A percentile compares a stretch with the other conserved stretches of the same genome.
Conservation (phyloP, 768 basidiomycete genomes). For the Phlegmacium glaucopus region DNA sequence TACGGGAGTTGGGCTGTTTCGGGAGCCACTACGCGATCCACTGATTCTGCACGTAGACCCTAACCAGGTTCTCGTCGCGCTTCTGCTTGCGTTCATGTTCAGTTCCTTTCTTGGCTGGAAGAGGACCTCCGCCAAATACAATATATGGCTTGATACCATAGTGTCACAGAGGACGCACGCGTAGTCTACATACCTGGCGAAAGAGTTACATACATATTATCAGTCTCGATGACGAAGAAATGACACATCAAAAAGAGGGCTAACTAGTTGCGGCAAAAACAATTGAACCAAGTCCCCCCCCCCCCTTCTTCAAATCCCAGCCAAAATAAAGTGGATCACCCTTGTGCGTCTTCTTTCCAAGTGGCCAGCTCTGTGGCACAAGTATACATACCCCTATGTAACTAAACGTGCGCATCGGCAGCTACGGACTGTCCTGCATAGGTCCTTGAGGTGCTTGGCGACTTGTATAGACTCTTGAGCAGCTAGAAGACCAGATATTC, state of each 20-base stretch:
- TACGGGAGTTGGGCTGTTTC: constrained; percentile 97
- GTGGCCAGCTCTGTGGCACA: constrained; percentile 91
- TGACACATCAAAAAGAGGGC: not conserved
- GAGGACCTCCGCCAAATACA: constrained; percentile 94
- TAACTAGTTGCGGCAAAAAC: too few relatives aligned
- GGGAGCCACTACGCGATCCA: constrained; percentile 90
- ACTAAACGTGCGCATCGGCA: constrained; percentile 94
- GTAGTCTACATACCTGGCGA: constrained; percentile 87
- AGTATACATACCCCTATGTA: constrained; percentile 83
- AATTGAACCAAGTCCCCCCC: not conserved
- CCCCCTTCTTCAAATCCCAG: not conserved
- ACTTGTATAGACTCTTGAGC: constrained; percentile 88
- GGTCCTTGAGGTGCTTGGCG: constrained; percentile 72
- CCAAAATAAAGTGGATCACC: constrained; percentile 23
- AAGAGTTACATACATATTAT: not conserved
- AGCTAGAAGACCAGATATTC: constrained; percentile 87
- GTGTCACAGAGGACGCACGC: constrained; percentile 81
- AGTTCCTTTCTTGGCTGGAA: constrained; percentile 92
- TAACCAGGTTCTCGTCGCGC: constrained; percentile 74
- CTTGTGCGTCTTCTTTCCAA: constrained; percentile 80
- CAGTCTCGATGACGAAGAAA: not conserved
- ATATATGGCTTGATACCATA: constrained; percentile 84
- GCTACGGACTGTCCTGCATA: constrained; percentile 83
- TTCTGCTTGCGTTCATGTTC: constrained; percentile 75
- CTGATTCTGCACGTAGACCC: constrained; percentile 80